Evolutionary conservation across 495 filamentous ascomycete species (phyloP).

Genomic region (Aspergillus hancockii): DNA sequence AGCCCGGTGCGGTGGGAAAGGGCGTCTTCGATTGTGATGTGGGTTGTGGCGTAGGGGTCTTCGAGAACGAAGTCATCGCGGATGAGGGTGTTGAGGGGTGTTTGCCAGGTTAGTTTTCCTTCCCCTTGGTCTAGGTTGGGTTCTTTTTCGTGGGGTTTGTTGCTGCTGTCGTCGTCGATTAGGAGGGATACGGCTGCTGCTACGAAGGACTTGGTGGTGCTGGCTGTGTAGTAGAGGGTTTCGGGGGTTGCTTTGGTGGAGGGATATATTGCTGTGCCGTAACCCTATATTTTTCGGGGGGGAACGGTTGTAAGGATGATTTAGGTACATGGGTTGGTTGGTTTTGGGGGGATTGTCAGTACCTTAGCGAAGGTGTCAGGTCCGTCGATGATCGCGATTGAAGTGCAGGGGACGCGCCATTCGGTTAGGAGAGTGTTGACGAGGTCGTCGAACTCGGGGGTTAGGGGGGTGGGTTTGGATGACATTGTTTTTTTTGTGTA

Average conservation of each 20-base stretch:
- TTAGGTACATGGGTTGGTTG: not conserved
- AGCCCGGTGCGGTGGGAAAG: conserved; percentile 53
- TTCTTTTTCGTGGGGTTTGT: not conserved
- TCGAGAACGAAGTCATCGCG: conserved; percentile 53
- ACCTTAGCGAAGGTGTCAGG: conserved; percentile 42
- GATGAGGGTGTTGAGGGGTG: conserved; percentile 50
- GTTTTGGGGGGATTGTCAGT: not conserved
- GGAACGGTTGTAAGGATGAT: not conserved
- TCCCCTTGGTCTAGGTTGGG: conserved; percentile 11
- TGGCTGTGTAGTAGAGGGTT: conserved; percentile 42
- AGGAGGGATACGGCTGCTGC: conserved; percentile 47
- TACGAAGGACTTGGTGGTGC: conserved; percentile 58
- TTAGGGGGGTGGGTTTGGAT: not conserved
- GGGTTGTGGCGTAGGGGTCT: conserved; percentile 38
- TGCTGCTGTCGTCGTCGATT: conserved; percentile 35
- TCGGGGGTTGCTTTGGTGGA: conserved; percentile 39
- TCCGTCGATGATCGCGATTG: conserved; percentile 49
- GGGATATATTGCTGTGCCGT: conserved; percentile 42
- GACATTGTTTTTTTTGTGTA: not conserved
- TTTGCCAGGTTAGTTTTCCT: conserved; percentile 47
- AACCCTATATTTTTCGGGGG: conserved; percentile 37
- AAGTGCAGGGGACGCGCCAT: conserved; percentile 47
- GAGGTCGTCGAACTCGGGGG: conserved; percentile 31
- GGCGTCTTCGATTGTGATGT: conserved; percentile 53
- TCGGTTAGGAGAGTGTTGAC: conserved; percentile 31